Percentiles rank a stretch among this genome's conserved stretches.
These are phyloP conservation scores for Lobulomyces angularis DNA, from an alignment of 192 early-diverging fungal genomes.

Conservation along the genomic window DNA sequence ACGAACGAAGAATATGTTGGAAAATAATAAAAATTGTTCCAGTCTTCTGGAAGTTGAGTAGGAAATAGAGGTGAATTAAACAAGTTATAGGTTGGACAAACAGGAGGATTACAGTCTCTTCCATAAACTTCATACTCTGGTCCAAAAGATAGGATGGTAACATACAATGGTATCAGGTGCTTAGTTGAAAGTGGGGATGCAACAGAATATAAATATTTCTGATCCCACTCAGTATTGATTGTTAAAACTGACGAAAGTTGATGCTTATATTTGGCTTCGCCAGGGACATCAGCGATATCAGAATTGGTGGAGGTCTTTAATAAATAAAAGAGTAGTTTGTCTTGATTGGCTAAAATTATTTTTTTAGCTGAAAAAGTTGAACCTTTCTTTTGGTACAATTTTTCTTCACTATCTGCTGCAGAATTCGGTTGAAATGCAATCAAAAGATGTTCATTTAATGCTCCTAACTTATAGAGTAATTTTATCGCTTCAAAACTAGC, in stretches of 20 bases:
- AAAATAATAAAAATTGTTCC: slow-evolving; percentile 11
- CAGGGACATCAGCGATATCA: not conserved
- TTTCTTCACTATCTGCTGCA: too few species aligned
- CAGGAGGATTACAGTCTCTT: slow-evolving; percentile 12
- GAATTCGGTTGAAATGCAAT: too few species aligned
- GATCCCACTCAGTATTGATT: too few species aligned
- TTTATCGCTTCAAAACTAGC: slow-evolving; percentile 59
- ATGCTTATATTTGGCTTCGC: not conserved
- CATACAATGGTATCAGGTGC: slow-evolving; percentile 9
- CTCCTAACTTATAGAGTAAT: slow-evolving; percentile 50
- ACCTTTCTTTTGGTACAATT: too few species aligned
- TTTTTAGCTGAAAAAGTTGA: too few species aligned
- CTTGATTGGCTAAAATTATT: too few species aligned
- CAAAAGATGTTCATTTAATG: slow-evolving; percentile 60
- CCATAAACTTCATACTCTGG: slow-evolving; percentile 17
- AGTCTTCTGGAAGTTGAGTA: not conserved
- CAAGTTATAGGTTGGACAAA: slow-evolving; percentile 1
- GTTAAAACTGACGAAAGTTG: not conserved
- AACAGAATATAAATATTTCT: too few species aligned
- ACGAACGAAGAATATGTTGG: slow-evolving; percentile 8
- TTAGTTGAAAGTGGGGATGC: slow-evolving; percentile 2
- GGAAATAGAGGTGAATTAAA: not conserved
- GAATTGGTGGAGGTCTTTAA: not conserved
- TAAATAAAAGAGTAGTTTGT: not conserved
- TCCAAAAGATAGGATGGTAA: slow-evolving; percentile 21